Conservation (phyloP, 2,329 filamentous ascomycete genomes). For the Xylaria sp. region DNA sequence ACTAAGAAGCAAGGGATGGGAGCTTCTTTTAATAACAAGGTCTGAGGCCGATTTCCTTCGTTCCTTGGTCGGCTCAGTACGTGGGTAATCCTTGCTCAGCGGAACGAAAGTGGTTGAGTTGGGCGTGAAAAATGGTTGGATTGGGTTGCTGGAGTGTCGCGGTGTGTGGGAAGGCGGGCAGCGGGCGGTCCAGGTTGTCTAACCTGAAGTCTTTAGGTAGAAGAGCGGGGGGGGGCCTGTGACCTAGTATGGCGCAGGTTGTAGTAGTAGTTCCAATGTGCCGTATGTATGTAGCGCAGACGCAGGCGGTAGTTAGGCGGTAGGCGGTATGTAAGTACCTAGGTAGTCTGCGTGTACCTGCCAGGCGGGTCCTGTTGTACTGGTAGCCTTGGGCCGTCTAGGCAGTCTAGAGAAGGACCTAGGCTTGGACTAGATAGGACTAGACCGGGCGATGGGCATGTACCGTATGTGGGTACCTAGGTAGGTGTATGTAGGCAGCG, state of each 20-base stretch:
- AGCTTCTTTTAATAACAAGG: conserved; percentile 20
- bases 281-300: not conserved
- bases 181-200: conserved; percentile 33
- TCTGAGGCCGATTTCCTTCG: conserved; percentile 21
- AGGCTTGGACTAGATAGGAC: not conserved
- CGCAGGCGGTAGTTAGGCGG: not conserved
- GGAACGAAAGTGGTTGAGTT: conserved; percentile 38
- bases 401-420: conserved; percentile 1
- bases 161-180: conserved; percentile 37
- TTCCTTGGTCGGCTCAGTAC: conserved; percentile 22
- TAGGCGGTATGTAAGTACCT: not conserved
- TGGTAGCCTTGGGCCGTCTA: not conserved
- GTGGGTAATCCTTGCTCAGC: conserved; percentile 40
- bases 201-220: conserved; percentile 22
- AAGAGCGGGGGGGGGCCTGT: conserved; percentile 35
- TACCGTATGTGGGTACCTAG: not conserved
- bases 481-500: not conserved
- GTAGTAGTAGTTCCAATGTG: no score
- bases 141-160: conserved; percentile 44
- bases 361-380: conserved; percentile 4
- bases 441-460: not conserved
- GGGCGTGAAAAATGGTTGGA: conserved; percentile 46
- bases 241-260: conserved; percentile 1
- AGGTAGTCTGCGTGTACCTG: conserved; percentile 8
- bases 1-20: conserved; percentile 19